Conservation (phyloP, 2,329 filamentous ascomycete genomes). For the Sphaerulina populicola region DNA sequence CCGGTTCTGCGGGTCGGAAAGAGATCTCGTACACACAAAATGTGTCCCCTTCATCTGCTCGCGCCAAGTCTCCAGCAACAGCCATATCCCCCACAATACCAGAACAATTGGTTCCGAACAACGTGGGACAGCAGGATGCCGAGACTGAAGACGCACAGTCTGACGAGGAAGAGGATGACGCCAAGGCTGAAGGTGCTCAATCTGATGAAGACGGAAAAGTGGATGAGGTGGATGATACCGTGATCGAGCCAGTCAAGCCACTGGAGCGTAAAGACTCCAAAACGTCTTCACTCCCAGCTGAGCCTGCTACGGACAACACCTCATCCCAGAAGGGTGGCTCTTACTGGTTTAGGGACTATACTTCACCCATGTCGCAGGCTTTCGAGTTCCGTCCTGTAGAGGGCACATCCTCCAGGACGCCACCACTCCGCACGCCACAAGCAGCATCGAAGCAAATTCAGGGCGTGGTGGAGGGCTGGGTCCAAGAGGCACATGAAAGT, state of each 20-base stretch:
- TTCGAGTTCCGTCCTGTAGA: slow-evolving; percentile 1
- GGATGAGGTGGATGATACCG: background rate
- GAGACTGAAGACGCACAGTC: background rate
- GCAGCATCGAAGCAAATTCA: slow-evolving; percentile 4
- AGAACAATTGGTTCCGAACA: background rate
- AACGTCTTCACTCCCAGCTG: background rate
- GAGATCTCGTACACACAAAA: slow-evolving; percentile 1
- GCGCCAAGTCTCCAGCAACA: slow-evolving; percentile 1
- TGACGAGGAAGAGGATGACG: background rate
- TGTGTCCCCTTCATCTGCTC: background rate
- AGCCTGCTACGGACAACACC: background rate
- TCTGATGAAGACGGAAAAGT: background rate
- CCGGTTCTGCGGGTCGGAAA: slow-evolving; percentile 1
- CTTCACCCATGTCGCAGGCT: background rate
- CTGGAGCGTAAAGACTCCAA: slow-evolving; percentile 4
- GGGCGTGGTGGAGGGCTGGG: slow-evolving; percentile 2
- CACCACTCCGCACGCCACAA: background rate
- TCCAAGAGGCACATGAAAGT: slow-evolving; percentile 1
- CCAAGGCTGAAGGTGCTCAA: background rate
- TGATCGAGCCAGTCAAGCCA: background rate
- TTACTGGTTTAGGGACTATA: slow-evolving; percentile 5
- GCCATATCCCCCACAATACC: background rate
- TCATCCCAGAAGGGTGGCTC: background rate
- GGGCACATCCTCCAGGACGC: background rate
- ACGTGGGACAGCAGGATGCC: background rate